Base-by-base conservation (phyloP, 768 basidiomycete species). In the Pleurotus sapidus region DNA sequence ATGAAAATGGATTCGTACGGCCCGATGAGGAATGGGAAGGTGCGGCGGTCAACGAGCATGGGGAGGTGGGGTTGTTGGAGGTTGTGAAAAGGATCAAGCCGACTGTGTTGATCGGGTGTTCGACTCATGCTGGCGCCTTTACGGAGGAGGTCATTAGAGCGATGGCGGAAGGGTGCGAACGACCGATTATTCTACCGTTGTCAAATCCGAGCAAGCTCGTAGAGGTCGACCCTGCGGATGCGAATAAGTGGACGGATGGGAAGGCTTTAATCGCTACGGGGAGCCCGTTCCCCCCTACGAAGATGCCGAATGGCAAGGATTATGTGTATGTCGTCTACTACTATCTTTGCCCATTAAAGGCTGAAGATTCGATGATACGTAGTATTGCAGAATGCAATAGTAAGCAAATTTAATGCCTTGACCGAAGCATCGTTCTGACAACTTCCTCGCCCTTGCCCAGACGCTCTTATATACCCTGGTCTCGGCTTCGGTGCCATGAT, bases 51-150 rank as follows among this genome's bases (percentile, higher is more conserved):
- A 72, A 76, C 55, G 70, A 69, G 30, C 58, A 65, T 7, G 78
- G 79, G 17, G 74, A 78, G 42, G 74, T 87, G 17, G 61, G 70
- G 7, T 73, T 95, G 53, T 67, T 89, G 56, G 86, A 92, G 23
- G 87, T 89, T 3, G 82, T 94, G 59, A 82, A 82, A 70, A 76
- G 77, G 60, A 81, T 89, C 7, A 84, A 84, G 64, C 92, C 93
- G 20, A 96, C 93, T 2, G 82, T 93, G 11, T 69, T 96, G 47
- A 90, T 96, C 60, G 93, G 93, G 25, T 89, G 87, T 57, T 93
- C 90, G 57, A 94, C 93, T 1, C 77, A 83, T 49, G 77, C 82
- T 17, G 88, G 89, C 3, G 89, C 86, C 24, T 96, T 96, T 71
- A 87, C 80, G 4, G 82, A 91, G 71, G 84, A 88, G 56, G 76